Conservation (phyloP, 2,329 filamentous ascomycete genomes). For the Paecilomyces formosus region DNA sequence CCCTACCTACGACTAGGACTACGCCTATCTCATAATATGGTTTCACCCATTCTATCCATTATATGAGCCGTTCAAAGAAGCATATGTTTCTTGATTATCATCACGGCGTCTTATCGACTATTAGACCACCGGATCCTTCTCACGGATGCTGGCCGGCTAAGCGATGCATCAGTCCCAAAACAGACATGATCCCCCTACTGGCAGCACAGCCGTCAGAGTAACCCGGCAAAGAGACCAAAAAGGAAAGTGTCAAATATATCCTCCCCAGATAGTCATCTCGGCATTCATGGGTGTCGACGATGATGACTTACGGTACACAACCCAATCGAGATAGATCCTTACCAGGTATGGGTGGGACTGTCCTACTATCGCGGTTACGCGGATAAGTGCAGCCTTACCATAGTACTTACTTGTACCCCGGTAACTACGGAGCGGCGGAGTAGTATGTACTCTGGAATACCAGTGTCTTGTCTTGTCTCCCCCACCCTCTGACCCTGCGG, state of each 20-base stretch:
- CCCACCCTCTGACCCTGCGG: background rate
- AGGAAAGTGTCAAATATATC: background rate
- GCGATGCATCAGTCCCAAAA: background rate
- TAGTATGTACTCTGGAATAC: too few relatives aligned
- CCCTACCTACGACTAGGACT: too few relatives aligned
- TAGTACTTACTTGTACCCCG: background rate
- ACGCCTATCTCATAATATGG: too few relatives aligned
- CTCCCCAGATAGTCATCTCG: background rate
- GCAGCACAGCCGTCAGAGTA: background rate
- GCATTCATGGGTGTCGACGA: background rate
- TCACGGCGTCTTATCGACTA: too few relatives aligned
- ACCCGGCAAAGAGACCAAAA: background rate
- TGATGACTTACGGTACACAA: too few relatives aligned
- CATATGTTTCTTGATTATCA: too few relatives aligned
- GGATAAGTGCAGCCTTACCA: background rate
- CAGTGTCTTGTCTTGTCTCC: background rate
- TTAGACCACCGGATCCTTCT: too few relatives aligned
- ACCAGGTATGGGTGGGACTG: background rate
- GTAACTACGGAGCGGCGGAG: too few relatives aligned
- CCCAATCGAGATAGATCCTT: background rate
- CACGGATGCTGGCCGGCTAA: too few relatives aligned
- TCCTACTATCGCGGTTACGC: background rate
- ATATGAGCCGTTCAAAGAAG: too few relatives aligned
- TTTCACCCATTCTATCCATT: too few relatives aligned
- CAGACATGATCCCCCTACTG: background rate